A percentile compares a stretch with the other conserved stretches of the same genome.
Conservation (phyloP, 2,329 filamentous ascomycete genomes). For the Fusarium sulawesiense region DNA sequence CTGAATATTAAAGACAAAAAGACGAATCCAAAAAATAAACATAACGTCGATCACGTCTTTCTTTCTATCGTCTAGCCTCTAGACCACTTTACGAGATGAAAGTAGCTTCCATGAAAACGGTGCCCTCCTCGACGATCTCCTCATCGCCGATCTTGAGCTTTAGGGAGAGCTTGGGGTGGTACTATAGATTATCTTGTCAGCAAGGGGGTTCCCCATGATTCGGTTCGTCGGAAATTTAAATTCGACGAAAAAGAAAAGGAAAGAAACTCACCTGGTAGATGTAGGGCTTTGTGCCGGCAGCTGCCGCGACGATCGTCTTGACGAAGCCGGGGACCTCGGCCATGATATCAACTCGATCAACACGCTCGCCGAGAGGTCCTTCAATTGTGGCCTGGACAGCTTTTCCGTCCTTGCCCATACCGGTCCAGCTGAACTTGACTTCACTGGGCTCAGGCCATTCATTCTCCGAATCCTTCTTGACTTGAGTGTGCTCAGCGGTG, state of each 20-base stretch:
- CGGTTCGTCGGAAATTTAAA: conserved; percentile 31
- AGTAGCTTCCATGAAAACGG: conserved; percentile 89
- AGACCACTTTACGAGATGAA: conserved; percentile 79
- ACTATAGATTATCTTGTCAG: conserved; percentile 63
- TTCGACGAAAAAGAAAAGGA: not conserved
- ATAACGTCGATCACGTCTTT: not conserved
- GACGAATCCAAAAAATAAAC: not conserved
- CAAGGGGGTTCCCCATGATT: conserved; percentile 21
- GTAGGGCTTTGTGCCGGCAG: conserved; percentile 93
- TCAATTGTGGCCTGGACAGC: conserved; percentile 76
- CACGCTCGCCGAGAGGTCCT: conserved; percentile 73
- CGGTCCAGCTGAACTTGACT: conserved; percentile 81
- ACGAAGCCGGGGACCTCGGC: conserved; percentile 95
- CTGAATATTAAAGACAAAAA: conserved; percentile 18
- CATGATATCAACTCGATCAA: conserved; percentile 92
- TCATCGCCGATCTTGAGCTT: conserved; percentile 88
- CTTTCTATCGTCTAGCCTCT: conserved; percentile 19
- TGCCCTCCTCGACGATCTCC: conserved; percentile 81
- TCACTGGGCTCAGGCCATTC: conserved; percentile 89
- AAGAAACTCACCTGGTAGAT: conserved; percentile 83
- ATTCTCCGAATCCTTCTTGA: conserved; percentile 78
- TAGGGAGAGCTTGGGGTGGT: conserved; percentile 74
- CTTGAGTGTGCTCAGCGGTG: conserved; percentile 74
- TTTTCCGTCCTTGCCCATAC: conserved; percentile 81
- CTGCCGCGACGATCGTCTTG: conserved; percentile 89